Base-by-base conservation (phyloP, 2,329 filamentous ascomycete genomes). In the Penicillium sp. region DNA sequence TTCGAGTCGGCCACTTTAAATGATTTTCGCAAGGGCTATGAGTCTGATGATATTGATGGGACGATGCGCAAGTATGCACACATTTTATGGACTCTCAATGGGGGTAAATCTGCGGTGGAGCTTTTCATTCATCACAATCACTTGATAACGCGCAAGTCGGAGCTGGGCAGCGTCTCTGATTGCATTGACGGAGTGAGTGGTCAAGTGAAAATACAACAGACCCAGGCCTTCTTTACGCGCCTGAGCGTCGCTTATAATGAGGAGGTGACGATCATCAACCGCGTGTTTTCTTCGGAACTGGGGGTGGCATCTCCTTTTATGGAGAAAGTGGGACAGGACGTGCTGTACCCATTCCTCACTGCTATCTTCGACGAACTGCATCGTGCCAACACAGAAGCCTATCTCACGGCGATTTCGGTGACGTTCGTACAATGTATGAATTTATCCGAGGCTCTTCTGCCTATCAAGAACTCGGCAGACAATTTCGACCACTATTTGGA, bases 21-120 rank as follows among this genome's bases (percentile, higher is more conserved):
- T 32, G 92, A 98, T 61, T 98, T 98, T 51, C 85, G 93, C 63
- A 84, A 92, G 56, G 92, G 87, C 3, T 94, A 93, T 50, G 86
- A 92, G 60, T 81, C 80, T 29, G 85, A 84, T 68, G 90, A 98
- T 60, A 80, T 93, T 37, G 84, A 94, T 48, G 88, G 86, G 2
- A 75, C 81, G 37, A 95, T 96, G 90, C 80, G 76, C 51, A 79
- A 84, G 56, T 96, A 95, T 63, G 89, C 89, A 2, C 80, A 87
- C 52, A 88, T 98, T 11, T 68, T 98, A 39, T 80, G 85, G 41
- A 76, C 77, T 2, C 71, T 98, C 30, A 93, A 94, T 59, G 87
- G 85, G 16, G 88, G 87, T 11, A 73, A 75, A 27, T 81, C 83
- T 10, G 86, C 79, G 7, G 73, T 93, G 32, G 87, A 96, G 36